Evolutionary conservation across 441 rosid species (phyloP).

Genomic region (Dalechampia spathulata): DNA sequence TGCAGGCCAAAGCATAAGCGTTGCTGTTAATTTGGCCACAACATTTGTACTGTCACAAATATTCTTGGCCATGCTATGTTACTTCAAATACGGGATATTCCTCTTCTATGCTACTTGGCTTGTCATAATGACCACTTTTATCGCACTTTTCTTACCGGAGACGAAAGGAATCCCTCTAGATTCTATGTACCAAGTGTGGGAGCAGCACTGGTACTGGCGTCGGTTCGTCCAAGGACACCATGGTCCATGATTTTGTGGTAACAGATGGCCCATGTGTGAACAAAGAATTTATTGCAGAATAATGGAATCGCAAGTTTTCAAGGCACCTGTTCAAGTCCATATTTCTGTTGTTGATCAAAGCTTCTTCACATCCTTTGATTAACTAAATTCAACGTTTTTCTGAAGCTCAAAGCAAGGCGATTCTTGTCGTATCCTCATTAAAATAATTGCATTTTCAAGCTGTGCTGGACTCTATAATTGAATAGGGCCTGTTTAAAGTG

Average conservation of each 20-base stretch:
- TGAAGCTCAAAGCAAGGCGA: no score
- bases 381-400: no score
- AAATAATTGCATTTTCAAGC: no score
- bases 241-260: background rate
- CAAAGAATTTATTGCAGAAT: background rate
- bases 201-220: constrained; percentile 73
- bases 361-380: background rate
- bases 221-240: constrained; percentile 27
- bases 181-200: constrained; percentile 62
- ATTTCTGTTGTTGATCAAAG: no score
- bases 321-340: no score
- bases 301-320: background rate
- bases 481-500: no score
- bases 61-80: constrained; percentile 66
- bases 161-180: constrained; percentile 71
- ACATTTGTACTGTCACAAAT: constrained; percentile 69
- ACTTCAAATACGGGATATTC: constrained; percentile 63
- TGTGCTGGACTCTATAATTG: no score
- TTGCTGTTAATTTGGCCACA: constrained; percentile 52
- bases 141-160: constrained; percentile 64
- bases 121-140: constrained; percentile 50
- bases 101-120: constrained; percentile 78
- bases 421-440: no score
- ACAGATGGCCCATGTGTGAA: background rate
- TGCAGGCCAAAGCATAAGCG: constrained; percentile 70